A percentile compares a stretch with the other conserved stretches of the same genome.
phyloP scores from a whole-genome alignment of 441 rosid genomes.

The Pelargonium citronellum region DNA sequence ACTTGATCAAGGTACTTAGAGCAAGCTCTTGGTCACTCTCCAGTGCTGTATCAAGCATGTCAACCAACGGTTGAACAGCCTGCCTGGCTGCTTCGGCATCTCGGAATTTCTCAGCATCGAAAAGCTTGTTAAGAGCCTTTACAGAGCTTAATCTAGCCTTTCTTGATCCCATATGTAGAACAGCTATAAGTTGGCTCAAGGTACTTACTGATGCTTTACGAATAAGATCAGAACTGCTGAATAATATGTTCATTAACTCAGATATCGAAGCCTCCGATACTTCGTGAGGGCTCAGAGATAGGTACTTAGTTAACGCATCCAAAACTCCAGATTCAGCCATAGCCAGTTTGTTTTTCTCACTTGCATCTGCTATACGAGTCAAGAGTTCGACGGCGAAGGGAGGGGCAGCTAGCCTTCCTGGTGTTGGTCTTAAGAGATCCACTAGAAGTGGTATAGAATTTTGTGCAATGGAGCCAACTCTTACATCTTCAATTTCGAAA shows the following conservation, averaged over 20 bases:
- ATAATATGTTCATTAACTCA: conserved; percentile 62
- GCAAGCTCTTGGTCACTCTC: conserved; percentile 71
- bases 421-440: conserved; percentile 83
- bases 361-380: conserved; percentile 56
- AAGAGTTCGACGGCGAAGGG: conserved; percentile 59
- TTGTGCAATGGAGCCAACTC: conserved; percentile 65
- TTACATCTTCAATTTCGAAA: conserved; percentile 73
- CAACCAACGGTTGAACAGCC: conserved; percentile 65
- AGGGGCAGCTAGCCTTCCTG: conserved; percentile 77
- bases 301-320: conserved; percentile 66
- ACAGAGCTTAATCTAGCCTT: conserved; percentile 70
- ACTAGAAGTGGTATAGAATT: conserved; percentile 83
- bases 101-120: conserved; percentile 59
- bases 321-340: conserved; percentile 86
- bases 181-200: conserved; percentile 67
- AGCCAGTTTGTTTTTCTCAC: conserved; percentile 59
- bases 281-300: conserved; percentile 77
- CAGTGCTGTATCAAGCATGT: conserved; percentile 64
- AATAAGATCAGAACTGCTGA: conserved; percentile 48
- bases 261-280: conserved; percentile 59
- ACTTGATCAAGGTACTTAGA: conserved; percentile 59
- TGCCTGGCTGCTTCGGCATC: conserved; percentile 67
- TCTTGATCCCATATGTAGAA: conserved; percentile 60
- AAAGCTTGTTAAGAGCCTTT: conserved; percentile 68
- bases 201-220: conserved; percentile 58